Evolutionary conservation across 1,284 basidiomycete genomes (phyloP).

Genomic region (Leccinum solheimii): DNA sequence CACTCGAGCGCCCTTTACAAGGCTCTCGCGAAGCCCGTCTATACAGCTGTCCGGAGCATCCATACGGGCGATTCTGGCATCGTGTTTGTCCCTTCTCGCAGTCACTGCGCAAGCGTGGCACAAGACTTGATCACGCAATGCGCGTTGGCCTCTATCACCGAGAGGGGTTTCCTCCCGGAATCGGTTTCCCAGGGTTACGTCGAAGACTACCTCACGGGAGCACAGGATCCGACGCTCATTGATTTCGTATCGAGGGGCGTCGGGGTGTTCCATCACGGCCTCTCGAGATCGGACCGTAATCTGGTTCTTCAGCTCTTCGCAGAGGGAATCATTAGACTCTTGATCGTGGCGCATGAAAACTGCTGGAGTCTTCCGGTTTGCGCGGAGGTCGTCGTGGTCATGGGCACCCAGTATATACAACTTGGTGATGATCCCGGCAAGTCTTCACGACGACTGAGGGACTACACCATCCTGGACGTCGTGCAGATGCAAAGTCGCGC

Average conservation of each 20-base stretch:
- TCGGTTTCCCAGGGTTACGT: constrained; percentile 57
- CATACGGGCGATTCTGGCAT: constrained; percentile 49
- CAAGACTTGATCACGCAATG: constrained; percentile 87
- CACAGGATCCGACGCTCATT: constrained; percentile 67
- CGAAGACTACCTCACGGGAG: constrained; percentile 57
- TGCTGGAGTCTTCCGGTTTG: constrained; percentile 87
- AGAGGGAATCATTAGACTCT: constrained; percentile 77
- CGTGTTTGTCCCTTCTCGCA: constrained; percentile 88
- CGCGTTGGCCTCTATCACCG: constrained; percentile 73
- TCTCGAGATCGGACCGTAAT: constrained; percentile 70
- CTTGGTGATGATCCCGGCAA: constrained; percentile 40
- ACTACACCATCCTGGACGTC: constrained; percentile 82
- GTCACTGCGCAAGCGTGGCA: constrained; percentile 79
- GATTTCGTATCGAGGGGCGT: constrained; percentile 89
- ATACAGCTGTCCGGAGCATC: constrained; percentile 58
- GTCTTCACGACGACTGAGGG: constrained; percentile 68
- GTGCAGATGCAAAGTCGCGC: constrained; percentile 92
- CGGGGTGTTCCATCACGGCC: constrained; percentile 81
- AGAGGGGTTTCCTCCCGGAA: constrained; percentile 68
- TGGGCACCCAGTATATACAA: constrained; percentile 89
- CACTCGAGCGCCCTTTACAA: constrained; percentile 89
- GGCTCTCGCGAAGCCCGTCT: constrained; percentile 90
- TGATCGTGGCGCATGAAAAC: constrained; percentile 81
- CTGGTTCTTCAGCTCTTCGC: constrained; percentile 84
- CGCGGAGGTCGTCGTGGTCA: constrained; percentile 80